Evolutionary conservation across 345 rosid species (phyloP).

Genomic region (Eucalyptus guilfoylei): DNA sequence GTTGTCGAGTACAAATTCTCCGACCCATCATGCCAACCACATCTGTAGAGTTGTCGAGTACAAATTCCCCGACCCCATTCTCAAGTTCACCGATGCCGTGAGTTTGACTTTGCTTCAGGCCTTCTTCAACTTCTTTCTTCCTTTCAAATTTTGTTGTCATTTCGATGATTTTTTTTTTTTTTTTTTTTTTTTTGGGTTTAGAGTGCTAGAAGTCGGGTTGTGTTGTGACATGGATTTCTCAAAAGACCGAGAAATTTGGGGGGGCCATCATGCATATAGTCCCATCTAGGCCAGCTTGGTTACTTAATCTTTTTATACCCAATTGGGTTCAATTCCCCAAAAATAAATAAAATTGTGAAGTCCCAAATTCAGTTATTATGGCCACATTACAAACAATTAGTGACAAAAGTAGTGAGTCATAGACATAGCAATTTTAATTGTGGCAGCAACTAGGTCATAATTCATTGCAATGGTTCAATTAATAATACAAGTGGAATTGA

Average conservation of each 20-base stretch:
- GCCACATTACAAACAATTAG: too few relatives aligned
- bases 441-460: too few relatives aligned
- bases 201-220: background rate
- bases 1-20: slow-evolving; percentile 28
- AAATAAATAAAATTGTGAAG: too few relatives aligned
- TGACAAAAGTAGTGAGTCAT: too few relatives aligned
- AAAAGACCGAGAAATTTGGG: slow-evolving; percentile 78
- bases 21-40: slow-evolving; percentile 9
- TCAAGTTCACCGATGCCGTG: slow-evolving; percentile 69
- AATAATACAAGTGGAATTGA: too few relatives aligned
- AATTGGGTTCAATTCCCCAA: too few relatives aligned
- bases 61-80: slow-evolving; percentile 78
- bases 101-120: background rate
- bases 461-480: too few relatives aligned
- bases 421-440: too few relatives aligned
- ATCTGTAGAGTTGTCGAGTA: slow-evolving; percentile 49
- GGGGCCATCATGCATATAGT: too few relatives aligned
- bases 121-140: background rate
- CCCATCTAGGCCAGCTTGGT: too few relatives aligned
- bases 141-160: background rate
- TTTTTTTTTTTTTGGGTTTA: background rate
- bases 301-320: too few relatives aligned
- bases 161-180: background rate
- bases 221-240: background rate
- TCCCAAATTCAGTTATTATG: too few relatives aligned